Percentiles rank a stretch among this genome's conserved stretches.
Conservation (phyloP, 768 basidiomycete species). For the Pholiota conissans region DNA sequence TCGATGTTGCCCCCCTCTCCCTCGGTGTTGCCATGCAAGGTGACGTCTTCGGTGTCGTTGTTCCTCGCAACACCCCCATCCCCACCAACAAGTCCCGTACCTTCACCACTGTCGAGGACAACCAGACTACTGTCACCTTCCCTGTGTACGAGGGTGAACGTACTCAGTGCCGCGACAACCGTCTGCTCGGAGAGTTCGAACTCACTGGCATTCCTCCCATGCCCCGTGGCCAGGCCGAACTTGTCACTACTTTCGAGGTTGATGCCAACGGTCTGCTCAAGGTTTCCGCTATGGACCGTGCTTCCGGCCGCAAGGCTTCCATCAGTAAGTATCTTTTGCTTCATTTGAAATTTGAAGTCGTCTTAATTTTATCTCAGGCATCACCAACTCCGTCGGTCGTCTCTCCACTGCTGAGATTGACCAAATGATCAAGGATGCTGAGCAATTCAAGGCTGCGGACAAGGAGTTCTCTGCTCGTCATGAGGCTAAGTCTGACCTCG, state of each 20-base stretch:
- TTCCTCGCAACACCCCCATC: constrained; percentile 99
- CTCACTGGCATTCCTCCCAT: constrained; percentile 98
- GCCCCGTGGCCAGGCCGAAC: constrained; percentile 99
- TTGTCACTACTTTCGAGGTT: constrained; percentile 99
- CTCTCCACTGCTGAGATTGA: constrained; percentile 97
- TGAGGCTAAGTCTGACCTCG: constrained; percentile 97
- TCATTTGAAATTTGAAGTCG: not conserved
- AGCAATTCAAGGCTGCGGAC: constrained; percentile 94
- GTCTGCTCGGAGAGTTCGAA: constrained; percentile 99
- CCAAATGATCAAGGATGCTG: constrained; percentile 99
- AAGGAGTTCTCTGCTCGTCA: constrained; percentile 98
- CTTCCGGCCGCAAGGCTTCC: constrained; percentile 98
- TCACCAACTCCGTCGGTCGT: constrained; percentile 99
- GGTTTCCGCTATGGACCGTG: constrained; percentile 97
- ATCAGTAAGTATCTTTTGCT: constrained; percentile 63
- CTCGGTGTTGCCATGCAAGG: constrained; percentile 99
- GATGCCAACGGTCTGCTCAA: constrained; percentile 99
- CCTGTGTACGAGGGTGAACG: constrained; percentile 99
- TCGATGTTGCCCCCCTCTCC: constrained; percentile 91
- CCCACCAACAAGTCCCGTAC: constrained; percentile 99
- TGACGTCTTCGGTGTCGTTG: constrained; percentile 99
- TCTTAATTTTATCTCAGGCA: constrained; percentile 49
- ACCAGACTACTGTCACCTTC: constrained; percentile 99
- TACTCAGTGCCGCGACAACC: constrained; percentile 99
- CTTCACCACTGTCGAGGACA: constrained; percentile 99